These are phyloP conservation scores for Neobulgaria alba DNA, from an alignment of 2,329 filamentous ascomycete species.

Conservation along the genomic window DNA sequence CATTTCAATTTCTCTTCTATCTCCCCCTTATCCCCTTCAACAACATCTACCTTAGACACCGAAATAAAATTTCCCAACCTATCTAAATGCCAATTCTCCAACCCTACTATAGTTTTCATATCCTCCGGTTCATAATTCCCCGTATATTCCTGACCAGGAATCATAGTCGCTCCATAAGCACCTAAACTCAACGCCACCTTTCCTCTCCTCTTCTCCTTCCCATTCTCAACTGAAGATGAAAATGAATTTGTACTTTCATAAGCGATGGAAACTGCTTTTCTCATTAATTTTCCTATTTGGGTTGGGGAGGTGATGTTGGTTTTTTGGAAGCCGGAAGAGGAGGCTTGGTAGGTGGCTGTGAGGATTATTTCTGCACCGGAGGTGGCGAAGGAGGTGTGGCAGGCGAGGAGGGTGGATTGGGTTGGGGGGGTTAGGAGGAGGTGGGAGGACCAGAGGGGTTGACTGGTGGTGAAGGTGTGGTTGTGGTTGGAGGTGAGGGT, in stretches of 20 bases:
- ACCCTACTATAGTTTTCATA: slow-evolving; percentile 32
- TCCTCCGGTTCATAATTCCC: slow-evolving; percentile 48
- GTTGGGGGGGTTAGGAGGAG: slow-evolving; percentile 41
- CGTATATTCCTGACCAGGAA: slow-evolving; percentile 57
- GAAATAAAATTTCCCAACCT: slow-evolving; percentile 42
- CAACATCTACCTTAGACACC: background rate
- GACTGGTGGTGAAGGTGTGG: slow-evolving; percentile 41
- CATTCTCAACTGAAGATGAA: slow-evolving; percentile 1
- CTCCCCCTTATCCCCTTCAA: background rate
- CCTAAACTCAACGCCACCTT: slow-evolving; percentile 52
- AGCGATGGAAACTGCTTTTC: slow-evolving; percentile 31
- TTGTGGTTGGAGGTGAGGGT: slow-evolving; percentile 51
- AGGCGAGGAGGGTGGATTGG: slow-evolving; percentile 5
- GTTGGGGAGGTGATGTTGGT: background rate
- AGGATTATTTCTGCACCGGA: slow-evolving; percentile 55
- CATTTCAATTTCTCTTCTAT: slow-evolving; percentile 6
- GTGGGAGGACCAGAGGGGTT: slow-evolving; percentile 61
- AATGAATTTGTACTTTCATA: slow-evolving; percentile 29
- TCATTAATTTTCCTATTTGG: slow-evolving; percentile 36
- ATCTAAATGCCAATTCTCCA: slow-evolving; percentile 49
- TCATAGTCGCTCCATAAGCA: slow-evolving; percentile 59
- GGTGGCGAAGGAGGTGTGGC: slow-evolving; percentile 27
- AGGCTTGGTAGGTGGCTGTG: slow-evolving; percentile 61
- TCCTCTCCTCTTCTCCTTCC: slow-evolving; percentile 19
- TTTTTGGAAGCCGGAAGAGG: slow-evolving; percentile 42